These are phyloP conservation scores for Neofusicoccum sp. DNA, from an alignment of 2,329 filamentous ascomycete species.

Conservation along the genomic window DNA sequence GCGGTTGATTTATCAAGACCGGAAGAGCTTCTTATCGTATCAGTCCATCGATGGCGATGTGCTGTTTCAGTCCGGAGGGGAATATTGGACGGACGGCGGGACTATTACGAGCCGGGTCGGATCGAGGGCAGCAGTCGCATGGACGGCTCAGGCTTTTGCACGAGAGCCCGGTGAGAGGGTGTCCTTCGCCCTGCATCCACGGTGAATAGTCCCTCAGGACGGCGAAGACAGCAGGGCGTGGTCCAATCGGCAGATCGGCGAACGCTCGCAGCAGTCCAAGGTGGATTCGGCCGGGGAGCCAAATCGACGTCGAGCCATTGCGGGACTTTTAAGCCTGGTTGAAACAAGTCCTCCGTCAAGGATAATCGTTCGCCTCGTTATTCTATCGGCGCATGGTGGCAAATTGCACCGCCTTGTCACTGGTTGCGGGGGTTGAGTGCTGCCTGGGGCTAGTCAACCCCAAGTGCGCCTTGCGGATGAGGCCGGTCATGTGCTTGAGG, in stretches of 20 bases:
- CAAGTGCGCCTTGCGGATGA: not conserved
- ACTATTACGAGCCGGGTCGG: not conserved
- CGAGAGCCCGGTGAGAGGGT: not conserved
- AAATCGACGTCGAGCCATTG: not conserved
- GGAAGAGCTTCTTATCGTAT: not conserved
- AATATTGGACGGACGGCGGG: not conserved
- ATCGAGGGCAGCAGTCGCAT: not conserved
- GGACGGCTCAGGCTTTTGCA: not conserved
- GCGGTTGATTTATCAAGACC: not conserved
- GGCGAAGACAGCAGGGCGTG: not conserved
- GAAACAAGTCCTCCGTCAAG: not conserved
- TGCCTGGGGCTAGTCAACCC: not conserved
- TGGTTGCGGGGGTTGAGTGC: not conserved
- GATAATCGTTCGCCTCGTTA: not conserved
- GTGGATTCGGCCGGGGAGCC: not conserved
- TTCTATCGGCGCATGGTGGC: not conserved
- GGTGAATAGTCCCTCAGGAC: conserved; percentile 2
- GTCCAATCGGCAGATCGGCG: not conserved
- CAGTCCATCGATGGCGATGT: not conserved
- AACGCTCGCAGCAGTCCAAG: not conserved
- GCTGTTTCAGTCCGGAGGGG: not conserved
- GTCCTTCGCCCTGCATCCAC: not conserved
- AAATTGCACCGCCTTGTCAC: not conserved
- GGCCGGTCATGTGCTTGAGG: not conserved
- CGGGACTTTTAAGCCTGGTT: not conserved